Evolutionary conservation across 202 grass and related monocot species (phyloP).

Genomic region (Panicum hallii): DNA sequence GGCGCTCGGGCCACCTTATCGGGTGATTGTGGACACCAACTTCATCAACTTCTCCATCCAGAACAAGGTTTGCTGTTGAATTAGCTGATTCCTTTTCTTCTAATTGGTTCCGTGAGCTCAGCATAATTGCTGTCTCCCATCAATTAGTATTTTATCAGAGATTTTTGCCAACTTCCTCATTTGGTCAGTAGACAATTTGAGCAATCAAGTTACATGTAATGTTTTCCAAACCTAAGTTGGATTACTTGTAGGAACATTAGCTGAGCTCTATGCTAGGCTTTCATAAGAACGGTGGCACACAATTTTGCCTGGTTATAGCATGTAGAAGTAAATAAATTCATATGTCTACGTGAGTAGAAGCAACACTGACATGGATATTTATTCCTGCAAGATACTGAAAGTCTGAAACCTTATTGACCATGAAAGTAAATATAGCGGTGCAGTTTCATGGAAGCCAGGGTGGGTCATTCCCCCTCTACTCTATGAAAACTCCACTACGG

Average conservation of each 20-base stretch:
- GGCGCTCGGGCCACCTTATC: constrained; percentile 77
- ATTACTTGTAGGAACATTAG: neutral
- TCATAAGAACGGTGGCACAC: neutral
- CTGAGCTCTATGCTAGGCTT: neutral
- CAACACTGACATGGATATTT: neutral
- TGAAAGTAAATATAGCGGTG: neutral
- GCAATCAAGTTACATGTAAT: no score
- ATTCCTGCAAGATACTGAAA: constrained; percentile 22
- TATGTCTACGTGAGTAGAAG: neutral
- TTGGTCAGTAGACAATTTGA: neutral
- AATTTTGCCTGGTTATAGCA: neutral
- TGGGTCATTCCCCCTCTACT: neutral
- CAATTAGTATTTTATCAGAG: neutral
- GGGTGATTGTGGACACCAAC: constrained; percentile 98
- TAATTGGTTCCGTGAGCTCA: neutral
- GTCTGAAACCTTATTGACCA: neutral
- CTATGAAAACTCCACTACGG: neutral
- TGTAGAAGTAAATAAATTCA: neutral
- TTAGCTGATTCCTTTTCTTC: neutral
- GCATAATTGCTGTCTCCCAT: neutral
- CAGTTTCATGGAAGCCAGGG: neutral
- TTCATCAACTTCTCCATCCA: constrained; percentile 99
- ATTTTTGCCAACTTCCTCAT: neutral
- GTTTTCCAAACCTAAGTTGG: no score
- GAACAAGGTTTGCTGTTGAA: constrained; percentile 61